These are phyloP conservation scores for Gossypium arboreum DNA, from an alignment of 345 rosid genomes.

Conservation along the genomic window DNA sequence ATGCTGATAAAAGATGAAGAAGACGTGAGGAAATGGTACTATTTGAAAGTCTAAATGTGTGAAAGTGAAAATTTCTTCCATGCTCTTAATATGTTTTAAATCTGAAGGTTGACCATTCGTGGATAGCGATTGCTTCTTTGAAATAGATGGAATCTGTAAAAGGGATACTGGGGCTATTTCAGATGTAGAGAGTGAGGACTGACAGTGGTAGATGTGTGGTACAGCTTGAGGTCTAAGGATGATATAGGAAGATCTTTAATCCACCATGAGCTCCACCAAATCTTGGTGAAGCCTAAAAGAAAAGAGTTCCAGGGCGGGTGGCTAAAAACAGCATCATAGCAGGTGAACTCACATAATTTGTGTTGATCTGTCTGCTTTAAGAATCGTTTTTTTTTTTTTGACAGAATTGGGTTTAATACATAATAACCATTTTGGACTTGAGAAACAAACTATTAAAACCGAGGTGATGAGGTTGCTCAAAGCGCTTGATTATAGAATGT, in stretches of 20 bases:
- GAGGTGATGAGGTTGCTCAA: neutral
- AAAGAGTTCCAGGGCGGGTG: neutral
- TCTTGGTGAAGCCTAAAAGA: neutral
- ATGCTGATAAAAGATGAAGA: slow-evolving; percentile 15
- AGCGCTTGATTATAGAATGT: neutral
- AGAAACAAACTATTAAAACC: neutral
- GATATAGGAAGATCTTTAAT: neutral
- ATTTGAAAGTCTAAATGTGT: neutral
- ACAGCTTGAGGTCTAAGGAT: neutral
- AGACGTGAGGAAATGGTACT: neutral
- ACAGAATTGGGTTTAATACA: neutral
- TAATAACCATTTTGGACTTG: neutral
- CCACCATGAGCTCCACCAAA: neutral
- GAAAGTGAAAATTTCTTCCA: neutral
- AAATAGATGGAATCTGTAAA: neutral
- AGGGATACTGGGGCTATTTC: neutral
- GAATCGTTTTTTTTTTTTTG: neutral
- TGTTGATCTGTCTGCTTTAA: neutral
- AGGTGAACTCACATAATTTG: neutral
- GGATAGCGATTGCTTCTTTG: neutral
- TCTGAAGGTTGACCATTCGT: neutral
- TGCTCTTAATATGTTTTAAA: neutral
- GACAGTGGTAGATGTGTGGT: neutral
- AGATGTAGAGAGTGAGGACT: too few species aligned
- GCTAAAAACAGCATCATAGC: neutral